Percentiles rank a stretch among this genome's conserved stretches.
These are phyloP conservation scores for Amanita molliuscula DNA, from an alignment of 768 basidiomycete species.

Conservation along the genomic window DNA sequence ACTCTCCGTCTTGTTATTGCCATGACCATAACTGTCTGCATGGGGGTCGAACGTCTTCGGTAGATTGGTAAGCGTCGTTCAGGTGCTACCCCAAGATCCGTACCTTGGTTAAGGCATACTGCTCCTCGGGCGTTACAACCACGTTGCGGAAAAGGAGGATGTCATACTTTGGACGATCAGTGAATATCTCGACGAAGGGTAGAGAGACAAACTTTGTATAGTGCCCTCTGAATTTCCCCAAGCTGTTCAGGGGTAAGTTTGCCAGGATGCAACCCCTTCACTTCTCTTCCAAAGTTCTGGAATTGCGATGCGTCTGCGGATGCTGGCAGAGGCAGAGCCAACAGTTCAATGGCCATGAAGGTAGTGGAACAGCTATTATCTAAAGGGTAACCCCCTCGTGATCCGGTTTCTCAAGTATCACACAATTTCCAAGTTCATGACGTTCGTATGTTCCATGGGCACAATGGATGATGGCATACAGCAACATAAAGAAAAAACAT, in stretches of 20 bases:
- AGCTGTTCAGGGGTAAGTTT: conserved; percentile 50
- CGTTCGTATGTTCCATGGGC: conserved; percentile 18
- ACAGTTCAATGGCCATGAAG: conserved; percentile 57
- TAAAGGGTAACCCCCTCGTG: not conserved
- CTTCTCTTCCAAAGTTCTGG: conserved; percentile 63
- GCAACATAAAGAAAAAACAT: conserved; percentile 8
- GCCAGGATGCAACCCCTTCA: conserved; percentile 63
- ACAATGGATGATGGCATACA: conserved; percentile 16
- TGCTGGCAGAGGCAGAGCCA: conserved; percentile 61
- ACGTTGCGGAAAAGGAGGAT: conserved; percentile 67
- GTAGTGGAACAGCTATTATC: not conserved
- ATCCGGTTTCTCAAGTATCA: not conserved
- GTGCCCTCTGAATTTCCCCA: conserved; percentile 52
- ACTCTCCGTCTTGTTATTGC: conserved; percentile 75
- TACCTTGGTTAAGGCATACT: conserved; percentile 80
- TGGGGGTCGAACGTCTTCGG: conserved; percentile 63
- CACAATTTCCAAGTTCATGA: not conserved
- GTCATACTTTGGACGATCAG: conserved; percentile 37
- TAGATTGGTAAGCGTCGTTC: not conserved
- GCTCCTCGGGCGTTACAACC: conserved; percentile 66
- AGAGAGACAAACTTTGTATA: conserved; percentile 56
- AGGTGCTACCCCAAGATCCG: not conserved
- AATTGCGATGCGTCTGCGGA: conserved; percentile 62
- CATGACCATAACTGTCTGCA: conserved; percentile 67
- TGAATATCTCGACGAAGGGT: conserved; percentile 1